These are phyloP conservation scores for Cladobotryum mycophilum DNA, from an alignment of 2,329 filamentous ascomycete species.

Conservation along the genomic window DNA sequence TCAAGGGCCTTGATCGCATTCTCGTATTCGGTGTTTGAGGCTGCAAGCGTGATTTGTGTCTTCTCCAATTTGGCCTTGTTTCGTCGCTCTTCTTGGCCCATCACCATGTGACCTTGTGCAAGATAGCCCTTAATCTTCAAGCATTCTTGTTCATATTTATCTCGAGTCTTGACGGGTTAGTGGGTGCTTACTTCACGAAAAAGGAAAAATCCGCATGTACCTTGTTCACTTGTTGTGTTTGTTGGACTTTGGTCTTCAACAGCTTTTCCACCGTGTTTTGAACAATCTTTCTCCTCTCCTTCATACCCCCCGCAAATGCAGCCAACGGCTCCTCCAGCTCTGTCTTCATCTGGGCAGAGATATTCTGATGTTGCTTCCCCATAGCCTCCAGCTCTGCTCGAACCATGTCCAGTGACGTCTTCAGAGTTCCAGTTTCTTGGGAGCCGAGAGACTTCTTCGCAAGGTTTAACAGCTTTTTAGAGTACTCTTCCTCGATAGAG, in stretches of 20 bases:
- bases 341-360: constrained; percentile 89
- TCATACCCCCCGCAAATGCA: constrained; percentile 90
- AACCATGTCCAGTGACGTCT: constrained; percentile 77
- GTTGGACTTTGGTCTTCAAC: constrained; percentile 85
- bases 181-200: background rate
- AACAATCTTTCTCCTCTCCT: constrained; percentile 93
- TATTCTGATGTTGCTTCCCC: constrained; percentile 86
- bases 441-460: constrained; percentile 86
- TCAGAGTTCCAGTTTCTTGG: constrained; percentile 76
- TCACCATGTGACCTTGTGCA: constrained; percentile 98
- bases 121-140: constrained; percentile 98
- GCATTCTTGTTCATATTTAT: constrained; percentile 95
- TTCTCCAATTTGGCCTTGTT: constrained; percentile 99
- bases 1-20: constrained; percentile 86
- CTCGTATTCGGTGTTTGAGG: constrained; percentile 90
- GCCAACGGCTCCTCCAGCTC: constrained; percentile 90
- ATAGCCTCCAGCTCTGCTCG: constrained; percentile 87
- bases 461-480: constrained; percentile 78
- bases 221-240: constrained; percentile 89
- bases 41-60: constrained; percentile 90
- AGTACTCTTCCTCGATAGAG: constrained; percentile 93
- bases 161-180: constrained; percentile 57
- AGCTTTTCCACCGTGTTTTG: constrained; percentile 92
- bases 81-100: constrained; percentile 97
- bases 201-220: constrained; percentile 34